Base-by-base conservation (phyloP, 2,329 filamentous ascomycete genomes). In the Epichloe gansuensis region DNA sequence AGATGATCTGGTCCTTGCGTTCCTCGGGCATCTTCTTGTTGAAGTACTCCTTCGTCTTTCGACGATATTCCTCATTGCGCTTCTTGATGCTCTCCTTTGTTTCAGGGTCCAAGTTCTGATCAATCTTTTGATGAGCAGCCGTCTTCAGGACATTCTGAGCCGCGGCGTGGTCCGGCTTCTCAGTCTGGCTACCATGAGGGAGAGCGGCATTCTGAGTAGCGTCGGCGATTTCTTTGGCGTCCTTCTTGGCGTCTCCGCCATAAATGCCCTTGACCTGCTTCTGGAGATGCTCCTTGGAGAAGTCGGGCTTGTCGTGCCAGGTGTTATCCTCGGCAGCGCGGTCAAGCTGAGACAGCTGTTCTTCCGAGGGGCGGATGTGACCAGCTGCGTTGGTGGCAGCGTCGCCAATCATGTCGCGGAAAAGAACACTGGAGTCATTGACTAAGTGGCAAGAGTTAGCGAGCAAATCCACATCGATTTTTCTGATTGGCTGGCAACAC, bases 361-460 rank as follows among this genome's bases (percentile, higher is more conserved):
- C 87, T 53, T 94, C 80, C 1, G 78, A 81, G 3, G 93, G 93
- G 50, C 85, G 85, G 49, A 96, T 77, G 60, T 74, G 80, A 61
- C 74, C 74, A 52, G 90, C 89, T 6, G 85, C 85, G 62, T 87
- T 91, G 56, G 78, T 77, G 11, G 93, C 90, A 27, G 87, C 88
- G 69, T 98, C 93, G 50, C 89, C 88, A 54, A 87, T 89, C 64
- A 98, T 93, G 63, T 97, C 91, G 38, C 90, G 87, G 41, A 95
- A 67, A 9, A 98, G 77, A 38, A 91, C 74, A 27, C 80, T 80
- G 12, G 86, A 85, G 74, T 98, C 93, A 55, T 78, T 86, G 58
- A 95, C 75, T 77, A 13, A 21, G 8, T 2, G 15, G 13, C 9
- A 15, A 12, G 38, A 40, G 13, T 8, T n/a, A 31, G 27, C 15